Evolutionary conservation across 2,329 filamentous ascomycete species (phyloP), one percentile per base, ranked within the genome.

Genomic region (Pseudocercospora ulei): DNA sequence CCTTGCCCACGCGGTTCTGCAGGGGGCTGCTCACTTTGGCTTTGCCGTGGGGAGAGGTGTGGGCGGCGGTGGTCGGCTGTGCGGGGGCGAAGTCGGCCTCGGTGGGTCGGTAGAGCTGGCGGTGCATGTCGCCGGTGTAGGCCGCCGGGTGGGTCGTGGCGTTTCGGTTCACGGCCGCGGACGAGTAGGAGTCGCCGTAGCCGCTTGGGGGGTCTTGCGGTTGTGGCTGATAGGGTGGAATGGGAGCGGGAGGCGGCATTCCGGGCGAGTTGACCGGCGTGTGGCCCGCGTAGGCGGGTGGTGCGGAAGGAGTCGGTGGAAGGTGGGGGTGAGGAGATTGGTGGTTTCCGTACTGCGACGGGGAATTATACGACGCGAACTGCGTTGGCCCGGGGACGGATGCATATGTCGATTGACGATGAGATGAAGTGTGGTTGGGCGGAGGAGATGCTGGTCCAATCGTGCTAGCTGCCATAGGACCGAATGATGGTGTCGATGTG

Each of bases 41-140:
- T 35, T 26, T 39, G 8, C 41, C 41, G n/a, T 44, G 36, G n/a
- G 39, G 37, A 19, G 30, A 39, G 13, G 41, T 44, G 18, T 33
- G 30, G 12, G 38, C 35, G 7, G 38, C 31, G 13, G 36, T 44
- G 14, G 17, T 24, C 29, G 37, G 14, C 8, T 34, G 39, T 7
- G 22, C 34, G 14, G 35, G 37, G 18, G 36, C 22, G 30, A 26
- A 11, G 20, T 83, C 80, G 3, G 63, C 62, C 57, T 81, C 76
- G 3, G 75, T 79, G 1, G 81, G 82, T 38, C 75, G 63, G 55
- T 85, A 86, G 11, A 76, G 62, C 58, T 84, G 80, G 53, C 76
- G 71, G 52, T 86, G 82, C 26, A 84, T 62, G 5, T 62, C 58
- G 12, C 52, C 56, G 3, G 38, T 46, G 43, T 79, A 82, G 3